Base-by-base conservation (phyloP, 768 basidiomycete species). In the Trametes villosa region DNA sequence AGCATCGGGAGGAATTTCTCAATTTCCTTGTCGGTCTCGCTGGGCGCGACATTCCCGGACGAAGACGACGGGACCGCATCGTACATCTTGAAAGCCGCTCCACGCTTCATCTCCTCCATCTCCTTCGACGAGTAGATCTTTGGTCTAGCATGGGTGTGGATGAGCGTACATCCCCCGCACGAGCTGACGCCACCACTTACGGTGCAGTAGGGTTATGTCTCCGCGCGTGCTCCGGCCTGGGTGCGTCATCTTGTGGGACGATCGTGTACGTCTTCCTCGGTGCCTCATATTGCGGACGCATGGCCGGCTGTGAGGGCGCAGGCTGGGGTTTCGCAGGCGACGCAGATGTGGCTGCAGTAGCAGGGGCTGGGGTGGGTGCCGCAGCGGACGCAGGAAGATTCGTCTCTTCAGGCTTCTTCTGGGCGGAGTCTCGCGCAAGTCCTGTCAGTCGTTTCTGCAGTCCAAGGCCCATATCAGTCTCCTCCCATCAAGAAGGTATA, bases 1-100 rank as follows among this genome's bases (percentile, higher is more conserved):
- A 93, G 74, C 78, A 93, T 78, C 0, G 91, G 87, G 45, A 90
- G 60, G 68, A 93, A 92, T 55, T 89, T 90, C 55, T 87, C 90
- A 77, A 92, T 83, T 65, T 92, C 89, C 5, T 78, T 68, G 64
- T 86, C 87, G 6, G 77, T 57, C 9, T 68, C 59, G 33, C 38
- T 63, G 9, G 27, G 9, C 13, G 46, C 46, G 5, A 64, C n/a
- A 50, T 44, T 49, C 12, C 59, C 44, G 1, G 36, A 45, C 0
- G 65, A 29, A 4, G 68, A 60, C 18, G 68, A 68, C 9, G 69
- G 84, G 12, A 92, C 77, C 0, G 90, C 91, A 60, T 92, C 90
- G 57, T 86, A 92, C 80, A 92, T 79, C 69, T 78, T 86, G 72
- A 90, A 62, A 1, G 57, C 61, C 18, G 46, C 83, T 46, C 86